Evolutionary conservation across 495 filamentous ascomycete species (phyloP).

Genomic region (Podospora appendiculata): DNA sequence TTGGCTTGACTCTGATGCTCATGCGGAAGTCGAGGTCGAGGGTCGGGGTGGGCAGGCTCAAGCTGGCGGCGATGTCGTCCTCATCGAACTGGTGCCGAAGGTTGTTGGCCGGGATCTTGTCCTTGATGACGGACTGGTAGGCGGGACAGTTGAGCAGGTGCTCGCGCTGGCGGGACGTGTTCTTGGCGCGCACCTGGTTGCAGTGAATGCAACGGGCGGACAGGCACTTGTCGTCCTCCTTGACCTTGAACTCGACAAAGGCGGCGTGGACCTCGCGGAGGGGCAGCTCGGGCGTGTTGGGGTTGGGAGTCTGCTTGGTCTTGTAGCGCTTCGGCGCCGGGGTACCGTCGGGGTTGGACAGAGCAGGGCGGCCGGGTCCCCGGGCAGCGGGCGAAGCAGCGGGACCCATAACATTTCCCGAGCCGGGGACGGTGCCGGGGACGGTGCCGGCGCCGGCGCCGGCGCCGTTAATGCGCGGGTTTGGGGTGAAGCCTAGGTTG

Average conservation of each 20-base stretch:
- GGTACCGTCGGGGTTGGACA: conserved; percentile 8
- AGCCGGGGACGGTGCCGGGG: neutral
- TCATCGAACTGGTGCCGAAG: conserved; percentile 23
- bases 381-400: neutral
- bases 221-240: conserved; percentile 21
- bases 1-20: conserved; percentile 24
- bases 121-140: conserved; percentile 17
- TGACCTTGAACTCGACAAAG: conserved; percentile 23
- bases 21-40: conserved; percentile 22
- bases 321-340: conserved; percentile 23
- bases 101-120: conserved; percentile 21
- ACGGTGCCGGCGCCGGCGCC: conserved; percentile 4
- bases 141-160: conserved; percentile 18
- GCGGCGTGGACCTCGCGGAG: conserved; percentile 22
- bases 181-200: conserved; percentile 21
- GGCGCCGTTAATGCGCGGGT: conserved; percentile 21
- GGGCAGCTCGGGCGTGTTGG: conserved; percentile 16
- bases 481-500: conserved; percentile 18
- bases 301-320: conserved; percentile 2
- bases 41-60: conserved; percentile 16
- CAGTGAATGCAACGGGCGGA: conserved; percentile 18
- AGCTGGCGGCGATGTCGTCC: conserved; percentile 19
- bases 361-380: neutral
- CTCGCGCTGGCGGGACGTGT: conserved; percentile 24
- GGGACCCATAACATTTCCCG: neutral